Conservation (phyloP, 2,329 filamentous ascomycete species). For the Pseudogymnoascus destructans region DNA sequence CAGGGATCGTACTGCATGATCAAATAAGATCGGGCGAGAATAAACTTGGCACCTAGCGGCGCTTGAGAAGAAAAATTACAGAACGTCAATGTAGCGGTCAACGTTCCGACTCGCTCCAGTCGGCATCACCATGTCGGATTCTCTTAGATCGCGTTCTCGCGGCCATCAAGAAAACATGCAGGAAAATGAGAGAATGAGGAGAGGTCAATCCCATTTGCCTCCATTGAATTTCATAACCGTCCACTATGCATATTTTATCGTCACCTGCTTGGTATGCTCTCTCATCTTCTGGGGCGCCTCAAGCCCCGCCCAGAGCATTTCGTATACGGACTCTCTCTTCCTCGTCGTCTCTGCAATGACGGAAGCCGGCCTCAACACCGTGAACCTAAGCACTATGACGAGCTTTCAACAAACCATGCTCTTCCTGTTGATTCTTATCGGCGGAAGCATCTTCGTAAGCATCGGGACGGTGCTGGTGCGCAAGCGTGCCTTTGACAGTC, state of each 20-base stretch:
- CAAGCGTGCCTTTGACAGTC: slow-evolving; percentile 47
- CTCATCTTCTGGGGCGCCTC: slow-evolving; percentile 49
- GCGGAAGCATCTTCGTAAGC: slow-evolving; percentile 54
- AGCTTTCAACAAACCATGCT: slow-evolving; percentile 56
- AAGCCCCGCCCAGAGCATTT: slow-evolving; percentile 36
- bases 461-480: slow-evolving; percentile 49
- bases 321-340: slow-evolving; percentile 54
- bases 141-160: neutral
- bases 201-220: slow-evolving; percentile 22
- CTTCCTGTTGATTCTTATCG: slow-evolving; percentile 51
- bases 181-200: neutral
- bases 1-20: neutral
- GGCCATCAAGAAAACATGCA: neutral
- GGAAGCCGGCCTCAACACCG: slow-evolving; percentile 53
- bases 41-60: neutral
- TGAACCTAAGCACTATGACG: slow-evolving; percentile 49
- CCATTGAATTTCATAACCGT: slow-evolving; percentile 48
- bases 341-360: slow-evolving; percentile 54
- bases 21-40: neutral
- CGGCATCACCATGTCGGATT: neutral
- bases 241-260: slow-evolving; percentile 55
- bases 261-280: slow-evolving; percentile 40
- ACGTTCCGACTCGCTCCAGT: neutral
- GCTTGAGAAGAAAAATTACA: neutral
- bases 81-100: neutral